Percentiles rank a stretch among this genome's conserved stretches.
These are phyloP conservation scores for Taxawa tesnikishii DNA, from an alignment of 2,329 filamentous ascomycete genomes.

Conservation along the genomic window DNA sequence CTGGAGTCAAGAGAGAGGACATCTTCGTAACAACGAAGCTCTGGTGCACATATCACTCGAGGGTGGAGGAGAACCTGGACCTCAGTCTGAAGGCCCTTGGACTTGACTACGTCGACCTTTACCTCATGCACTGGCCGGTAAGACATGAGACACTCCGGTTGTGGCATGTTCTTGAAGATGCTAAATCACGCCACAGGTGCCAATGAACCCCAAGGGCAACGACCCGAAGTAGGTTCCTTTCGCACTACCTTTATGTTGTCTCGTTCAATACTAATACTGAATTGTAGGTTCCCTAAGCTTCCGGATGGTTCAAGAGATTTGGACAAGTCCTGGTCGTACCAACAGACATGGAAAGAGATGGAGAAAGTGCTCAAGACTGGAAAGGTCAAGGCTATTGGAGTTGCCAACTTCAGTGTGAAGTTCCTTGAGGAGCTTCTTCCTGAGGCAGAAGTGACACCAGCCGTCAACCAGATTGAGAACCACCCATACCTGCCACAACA, in stretches of 20 bases:
- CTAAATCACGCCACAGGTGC: slow-evolving; percentile 31
- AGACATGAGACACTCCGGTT: slow-evolving; percentile 73
- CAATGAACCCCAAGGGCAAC: slow-evolving; percentile 68
- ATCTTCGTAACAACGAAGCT: slow-evolving; percentile 78
- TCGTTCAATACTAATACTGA: no score
- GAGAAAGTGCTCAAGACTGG: slow-evolving; percentile 45
- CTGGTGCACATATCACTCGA: slow-evolving; percentile 67
- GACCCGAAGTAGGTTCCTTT: no score
- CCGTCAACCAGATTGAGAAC: slow-evolving; percentile 64
- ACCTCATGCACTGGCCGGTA: slow-evolving; percentile 73
- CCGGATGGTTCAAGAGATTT: slow-evolving; percentile 65
- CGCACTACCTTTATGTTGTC: no score
- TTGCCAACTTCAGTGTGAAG: slow-evolving; percentile 36
- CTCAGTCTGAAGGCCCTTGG: slow-evolving; percentile 62
- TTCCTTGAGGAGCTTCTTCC: slow-evolving; percentile 38
- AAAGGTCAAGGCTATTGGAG: slow-evolving; percentile 37
- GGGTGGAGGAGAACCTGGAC: slow-evolving; percentile 56
- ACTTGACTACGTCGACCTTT: slow-evolving; percentile 71
- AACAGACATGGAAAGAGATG: slow-evolving; percentile 67
- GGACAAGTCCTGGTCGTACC: slow-evolving; percentile 53
- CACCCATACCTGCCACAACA: slow-evolving; percentile 60
- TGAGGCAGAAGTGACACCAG: slow-evolving; percentile 51
- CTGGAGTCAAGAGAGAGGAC: slow-evolving; percentile 62
- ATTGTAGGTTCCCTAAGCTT: slow-evolving; percentile 62
- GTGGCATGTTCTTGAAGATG: slow-evolving; percentile 26